Conservation (phyloP, 1,284 basidiomycete genomes). For the Hymenochaete sp. region DNA sequence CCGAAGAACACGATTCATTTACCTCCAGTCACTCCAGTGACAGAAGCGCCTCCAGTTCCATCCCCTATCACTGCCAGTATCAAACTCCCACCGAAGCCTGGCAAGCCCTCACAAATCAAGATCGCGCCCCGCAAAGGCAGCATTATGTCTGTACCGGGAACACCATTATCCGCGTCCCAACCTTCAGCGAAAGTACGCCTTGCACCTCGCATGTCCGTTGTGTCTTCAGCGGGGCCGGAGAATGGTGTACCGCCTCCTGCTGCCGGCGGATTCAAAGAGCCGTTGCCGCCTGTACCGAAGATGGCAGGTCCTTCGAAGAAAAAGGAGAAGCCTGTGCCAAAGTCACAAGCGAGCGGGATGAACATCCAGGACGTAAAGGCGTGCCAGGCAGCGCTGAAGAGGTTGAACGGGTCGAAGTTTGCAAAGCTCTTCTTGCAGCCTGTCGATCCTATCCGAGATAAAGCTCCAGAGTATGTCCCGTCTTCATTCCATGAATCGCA, state of each 20-base stretch:
- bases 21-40: constrained; percentile 67
- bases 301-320: constrained; percentile 26
- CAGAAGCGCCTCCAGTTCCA: constrained; percentile 47
- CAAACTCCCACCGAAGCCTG: constrained; percentile 40
- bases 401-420: constrained; percentile 66
- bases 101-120: constrained; percentile 35
- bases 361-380: constrained; percentile 70
- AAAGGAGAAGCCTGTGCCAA: constrained; percentile 45
- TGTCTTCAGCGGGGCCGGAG: constrained; percentile 18
- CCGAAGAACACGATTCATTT: constrained; percentile 83
- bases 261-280: constrained; percentile 24
- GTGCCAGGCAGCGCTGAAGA: constrained; percentile 76
- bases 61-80: constrained; percentile 23
- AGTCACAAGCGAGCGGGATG: constrained; percentile 79
- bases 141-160: constrained; percentile 3
- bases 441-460: constrained; percentile 83
- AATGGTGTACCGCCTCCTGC: constrained; percentile 10
- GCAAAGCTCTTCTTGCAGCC: constrained; percentile 74
- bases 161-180: not conserved
- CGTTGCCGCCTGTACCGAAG: constrained; percentile 4
- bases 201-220: constrained; percentile 2
- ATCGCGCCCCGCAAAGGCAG: constrained; percentile 22
- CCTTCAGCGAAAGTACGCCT: constrained; percentile 10
- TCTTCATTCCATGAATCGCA: not conserved
- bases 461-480: constrained; percentile 65